phyloP scores from a whole-genome alignment of 2,329 filamentous ascomycete genomes.

The Colletotrichum sp. region DNA sequence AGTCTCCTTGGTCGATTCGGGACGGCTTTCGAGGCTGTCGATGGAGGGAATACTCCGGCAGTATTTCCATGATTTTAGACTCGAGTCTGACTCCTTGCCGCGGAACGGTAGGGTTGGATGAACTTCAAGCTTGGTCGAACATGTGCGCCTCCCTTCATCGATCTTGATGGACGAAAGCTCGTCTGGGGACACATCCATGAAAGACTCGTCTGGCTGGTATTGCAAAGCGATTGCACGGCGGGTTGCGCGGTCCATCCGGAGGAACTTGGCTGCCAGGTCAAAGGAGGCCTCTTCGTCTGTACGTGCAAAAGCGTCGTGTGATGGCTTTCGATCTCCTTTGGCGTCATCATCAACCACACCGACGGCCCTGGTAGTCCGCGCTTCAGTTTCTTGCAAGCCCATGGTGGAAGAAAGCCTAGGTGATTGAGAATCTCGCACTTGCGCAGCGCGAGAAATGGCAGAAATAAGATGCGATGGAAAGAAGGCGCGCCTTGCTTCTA shows the following conservation, averaged over 20 bases:
- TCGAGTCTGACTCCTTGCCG: neutral
- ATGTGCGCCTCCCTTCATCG: neutral
- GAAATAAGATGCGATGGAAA: neutral
- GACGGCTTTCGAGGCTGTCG: neutral
- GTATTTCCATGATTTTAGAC: neutral
- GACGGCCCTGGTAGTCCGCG: neutral
- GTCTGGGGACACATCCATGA: neutral
- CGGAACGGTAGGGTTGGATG: neutral
- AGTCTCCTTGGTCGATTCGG: neutral
- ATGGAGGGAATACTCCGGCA: neutral
- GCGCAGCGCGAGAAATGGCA: neutral
- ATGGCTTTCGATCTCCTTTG: neutral
- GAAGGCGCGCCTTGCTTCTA: neutral
- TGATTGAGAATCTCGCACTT: neutral
- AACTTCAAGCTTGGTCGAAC: neutral
- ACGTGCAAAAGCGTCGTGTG: neutral
- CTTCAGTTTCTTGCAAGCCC: neutral
- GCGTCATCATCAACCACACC: neutral
- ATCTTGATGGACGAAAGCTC: neutral
- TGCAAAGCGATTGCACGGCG: neutral
- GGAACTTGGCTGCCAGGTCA: conserved; percentile 1
- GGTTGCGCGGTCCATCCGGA: neutral
- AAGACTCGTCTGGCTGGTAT: neutral
- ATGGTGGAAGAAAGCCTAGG: neutral
- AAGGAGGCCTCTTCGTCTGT: neutral